Base-by-base conservation (phyloP, 2,329 filamentous ascomycete species). In the Colletotrichum costaricense region DNA sequence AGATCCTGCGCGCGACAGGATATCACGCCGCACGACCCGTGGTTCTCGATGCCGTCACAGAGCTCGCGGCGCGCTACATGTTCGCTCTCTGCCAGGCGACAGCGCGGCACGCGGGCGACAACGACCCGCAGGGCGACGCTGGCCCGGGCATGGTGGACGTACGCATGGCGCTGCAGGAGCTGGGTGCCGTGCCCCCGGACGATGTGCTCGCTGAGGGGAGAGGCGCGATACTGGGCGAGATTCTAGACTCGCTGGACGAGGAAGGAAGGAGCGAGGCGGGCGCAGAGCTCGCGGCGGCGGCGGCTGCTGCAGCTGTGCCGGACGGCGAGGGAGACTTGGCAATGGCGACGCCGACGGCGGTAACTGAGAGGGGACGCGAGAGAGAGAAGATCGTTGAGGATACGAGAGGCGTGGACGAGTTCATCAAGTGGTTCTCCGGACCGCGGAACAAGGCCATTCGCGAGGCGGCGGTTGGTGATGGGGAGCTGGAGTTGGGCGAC, bases 1-100 rank as follows among this genome's bases (percentile, higher is more conserved):
- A 98, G 83, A 96, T 97, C 78, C 91, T 98, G 64, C 95, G 96
- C 79, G 94, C 95, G 35, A 93, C 95, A 28, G 96, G 96, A 80
- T 98, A 97, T 85, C 94, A 97, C 81, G 89, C 93, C 55, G 94
- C 95, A 63, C 92, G 92, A 67, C 92, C 94, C 2, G 93, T 93
- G 4, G 95, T 97, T 7, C 87, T 98, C 70, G 95, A 98, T 84
- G 92, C 94, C 11, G 82, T 98, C n/a, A 94, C 95, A 16, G 95
- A 98, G 82, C 88, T 98, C 8, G 92, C 95, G 0, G 93, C 93
- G 56, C 92, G 94, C 76, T 97, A 98, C 82, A 86, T 98, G 71
- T 86, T 91, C 26, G 85, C 94, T 4, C 90, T 98, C 24, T 94
- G 94, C 75, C 89, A 92, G 74, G 88, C 90, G 46, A 93, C 95